These are phyloP conservation scores for Abrus pulchellus DNA, from an alignment of 306 rosid genomes.

Conservation along the genomic window DNA sequence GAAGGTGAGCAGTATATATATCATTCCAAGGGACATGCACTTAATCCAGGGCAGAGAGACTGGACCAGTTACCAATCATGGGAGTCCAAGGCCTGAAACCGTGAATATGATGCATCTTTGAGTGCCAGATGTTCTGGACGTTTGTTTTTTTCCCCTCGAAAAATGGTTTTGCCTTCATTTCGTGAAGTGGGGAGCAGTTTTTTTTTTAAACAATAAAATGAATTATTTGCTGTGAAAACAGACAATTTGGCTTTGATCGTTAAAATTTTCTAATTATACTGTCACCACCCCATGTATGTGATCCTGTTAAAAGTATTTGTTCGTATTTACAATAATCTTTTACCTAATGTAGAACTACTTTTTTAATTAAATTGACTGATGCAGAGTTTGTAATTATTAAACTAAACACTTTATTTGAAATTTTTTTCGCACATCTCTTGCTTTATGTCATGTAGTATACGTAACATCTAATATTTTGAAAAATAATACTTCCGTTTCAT, in stretches of 20 bases:
- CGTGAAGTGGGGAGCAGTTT: slow-evolving; percentile 32
- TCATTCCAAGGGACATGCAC: slow-evolving; percentile 98
- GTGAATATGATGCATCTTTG: slow-evolving; percentile 22
- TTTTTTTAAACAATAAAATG: slow-evolving; percentile 32
- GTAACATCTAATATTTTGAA: too few species aligned
- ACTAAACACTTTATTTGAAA: background rate
- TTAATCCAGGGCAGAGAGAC: slow-evolving; percentile 90
- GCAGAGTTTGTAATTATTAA: background rate
- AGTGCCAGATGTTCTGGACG: slow-evolving; percentile 35
- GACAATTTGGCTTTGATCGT: slow-evolving; percentile 29
- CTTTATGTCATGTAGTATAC: background rate
- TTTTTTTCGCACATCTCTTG: background rate
- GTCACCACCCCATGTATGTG: slow-evolving; percentile 28
- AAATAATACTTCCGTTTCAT: too few species aligned
- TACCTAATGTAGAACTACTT: background rate
- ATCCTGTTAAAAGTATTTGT: slow-evolving; percentile 14
- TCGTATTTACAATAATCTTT: slow-evolving; percentile 1
- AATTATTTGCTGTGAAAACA: slow-evolving; percentile 38
- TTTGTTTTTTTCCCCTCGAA: slow-evolving; percentile 35
- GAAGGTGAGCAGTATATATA: slow-evolving; percentile 88
- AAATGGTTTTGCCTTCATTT: slow-evolving; percentile 37
- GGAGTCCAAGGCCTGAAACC: slow-evolving; percentile 71
- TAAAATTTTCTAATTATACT: background rate
- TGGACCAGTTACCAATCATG: slow-evolving; percentile 98
- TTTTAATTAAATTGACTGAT: background rate